Percentiles rank a stretch among this genome's conserved stretches.
Conservation (phyloP, 2,329 filamentous ascomycete species). For the Elsinoe arachidis region DNA sequence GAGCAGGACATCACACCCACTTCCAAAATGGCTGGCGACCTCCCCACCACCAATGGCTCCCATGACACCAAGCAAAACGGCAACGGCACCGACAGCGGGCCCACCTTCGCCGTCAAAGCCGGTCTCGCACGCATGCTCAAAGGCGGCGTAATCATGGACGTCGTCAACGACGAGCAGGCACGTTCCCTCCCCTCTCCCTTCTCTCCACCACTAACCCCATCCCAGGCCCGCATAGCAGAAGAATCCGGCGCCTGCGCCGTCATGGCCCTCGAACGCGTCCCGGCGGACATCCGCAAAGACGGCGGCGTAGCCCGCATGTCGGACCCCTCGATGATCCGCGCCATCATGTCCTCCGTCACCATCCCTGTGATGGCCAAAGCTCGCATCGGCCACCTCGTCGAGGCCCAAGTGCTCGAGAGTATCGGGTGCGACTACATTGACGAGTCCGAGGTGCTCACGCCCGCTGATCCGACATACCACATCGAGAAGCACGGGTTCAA, state of each 20-base stretch:
- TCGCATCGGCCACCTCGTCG: slow-evolving; percentile 93
- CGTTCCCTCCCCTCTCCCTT: slow-evolving; percentile 12
- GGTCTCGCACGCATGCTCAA: slow-evolving; percentile 97
- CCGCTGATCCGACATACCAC: slow-evolving; percentile 82
- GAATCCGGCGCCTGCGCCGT: slow-evolving; percentile 92
- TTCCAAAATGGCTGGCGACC: slow-evolving; percentile 37
- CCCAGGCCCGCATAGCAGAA: slow-evolving; percentile 84
- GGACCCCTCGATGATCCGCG: slow-evolving; percentile 86
- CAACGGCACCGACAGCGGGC: slow-evolving; percentile 29
- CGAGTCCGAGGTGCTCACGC: slow-evolving; percentile 94
- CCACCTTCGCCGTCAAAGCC: slow-evolving; percentile 80
- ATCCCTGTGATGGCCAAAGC: slow-evolving; percentile 99
- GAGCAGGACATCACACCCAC: background rate
- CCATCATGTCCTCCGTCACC: slow-evolving; percentile 89
- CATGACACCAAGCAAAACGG: slow-evolving; percentile 21
- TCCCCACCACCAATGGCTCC: slow-evolving; percentile 39
- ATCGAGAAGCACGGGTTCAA: slow-evolving; percentile 79
- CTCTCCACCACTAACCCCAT: background rate
- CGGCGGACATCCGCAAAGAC: slow-evolving; percentile 85
- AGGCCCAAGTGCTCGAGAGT: slow-evolving; percentile 94
- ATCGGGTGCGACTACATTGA: slow-evolving; percentile 97
- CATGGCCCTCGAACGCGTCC: slow-evolving; percentile 97
- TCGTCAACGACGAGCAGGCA: slow-evolving; percentile 79
- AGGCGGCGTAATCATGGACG: slow-evolving; percentile 99
- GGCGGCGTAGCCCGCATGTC: slow-evolving; percentile 97